Evolutionary conservation across 2,329 filamentous ascomycete species (phyloP), one percentile per base, ranked within the genome.

Genomic region (Scytalidium sp.): DNA sequence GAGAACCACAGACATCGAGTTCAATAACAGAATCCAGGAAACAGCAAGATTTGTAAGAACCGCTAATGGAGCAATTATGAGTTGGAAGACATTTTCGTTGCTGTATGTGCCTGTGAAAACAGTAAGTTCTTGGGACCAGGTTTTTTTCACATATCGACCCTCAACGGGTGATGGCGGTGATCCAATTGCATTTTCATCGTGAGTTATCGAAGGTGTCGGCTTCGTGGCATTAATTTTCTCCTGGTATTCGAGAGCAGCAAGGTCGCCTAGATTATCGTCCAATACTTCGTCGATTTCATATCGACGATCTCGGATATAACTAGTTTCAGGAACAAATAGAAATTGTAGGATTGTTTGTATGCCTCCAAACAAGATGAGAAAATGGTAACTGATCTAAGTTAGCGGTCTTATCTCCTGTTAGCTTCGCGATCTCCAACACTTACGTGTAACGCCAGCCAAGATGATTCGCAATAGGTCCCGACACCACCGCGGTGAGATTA

Each of bases 11-110:
- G 72, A 65, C 47, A 67, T 68, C 49, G 70, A 72, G 4, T 69
- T 70, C 3, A 77, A 61, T 15, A 79, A 54, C 41, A 78, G 75
- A 17, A 71, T 71, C 73, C 74, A 79, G 13, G 75, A 63, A 3
- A 79, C 74, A 6, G 72, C 75, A 0, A 77, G 68, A 49, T 79
- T 80, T 45, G 72, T 70, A 56, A 78, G 72, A 43, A 79, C 67
- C 3, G 76, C 70, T 27, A 79, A 64, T 0, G 76, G 76, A 1
- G 75, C 70, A 50, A 68, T 62, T 19, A 63, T 50, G 9, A 70
- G 65, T 40, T 67, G 64, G 46, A 70, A 55, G 29, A 72, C 62
- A 40, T 64, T 66, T 39, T 70, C 69, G 22, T 67, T 51, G 2
- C 63, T 65, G 48, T 69, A 64, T 4, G 63, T 67, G 41, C 70